Evolutionary conservation across 148 eudicot genomes (phyloP), one percentile per base, ranked within the genome.

Genomic region (Camellia japonica): DNA sequence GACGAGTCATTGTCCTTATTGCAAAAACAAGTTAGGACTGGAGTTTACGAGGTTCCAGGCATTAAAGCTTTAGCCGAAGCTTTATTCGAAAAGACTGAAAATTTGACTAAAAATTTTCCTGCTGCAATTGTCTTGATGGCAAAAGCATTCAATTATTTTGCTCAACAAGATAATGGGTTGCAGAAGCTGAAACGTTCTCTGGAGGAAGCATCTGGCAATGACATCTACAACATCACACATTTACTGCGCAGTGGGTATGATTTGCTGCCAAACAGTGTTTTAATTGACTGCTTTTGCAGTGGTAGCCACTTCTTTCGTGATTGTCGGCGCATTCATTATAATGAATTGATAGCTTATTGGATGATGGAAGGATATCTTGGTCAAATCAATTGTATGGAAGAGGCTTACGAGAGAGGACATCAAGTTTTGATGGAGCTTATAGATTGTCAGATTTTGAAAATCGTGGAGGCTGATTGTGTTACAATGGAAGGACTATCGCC

Each of bases 321-420:
- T 10, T 30, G 47, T 13, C 30, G 74, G 18, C 42, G 78, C 30
- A 67, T 84, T 15, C 76, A 84, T 52, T 78, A 77, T 67, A 76
- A 82, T 69, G 87, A 80, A 68, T 66, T 87, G 71, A 87, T 84
- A 73, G 80, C 85, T 19, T 87, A 87, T 75, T 87, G 87, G 89
- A 84, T 87, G 7, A 43, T 87, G 78, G 87, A 84, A 76, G 89
- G 87, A 49, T 84, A 76, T 47, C 80, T 87, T 5, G 89, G 89
- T 18, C 64, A 23, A 13, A 6, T 77, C 7, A 72, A 18, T 73
- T 77, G 61, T 64, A 56, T 87, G 62, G 74, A 84, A 18, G 68
- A 74, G 69, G 77, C 80, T 56, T 84, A 82, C 49, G 55, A 78
- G 68, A 80, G 20, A 51, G 89, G 89, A 3, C 87, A 84, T 74